Base-by-base conservation (phyloP, 257 asterid species). In the Datura wrightii region DNA sequence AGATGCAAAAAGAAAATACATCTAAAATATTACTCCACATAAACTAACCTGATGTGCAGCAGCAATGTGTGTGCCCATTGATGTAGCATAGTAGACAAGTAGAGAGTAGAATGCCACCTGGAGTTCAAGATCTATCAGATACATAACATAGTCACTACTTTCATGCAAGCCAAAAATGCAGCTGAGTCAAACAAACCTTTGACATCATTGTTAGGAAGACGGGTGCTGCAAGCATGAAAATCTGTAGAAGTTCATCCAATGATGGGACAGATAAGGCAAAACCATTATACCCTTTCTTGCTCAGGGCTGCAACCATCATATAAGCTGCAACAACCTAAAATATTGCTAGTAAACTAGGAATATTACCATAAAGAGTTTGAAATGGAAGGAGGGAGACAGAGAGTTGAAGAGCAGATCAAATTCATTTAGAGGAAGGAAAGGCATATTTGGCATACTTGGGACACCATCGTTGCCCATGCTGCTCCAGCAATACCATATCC, bases 391-490 rank as follows among this genome's bases (percentile, higher is more conserved):
- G 46, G 13, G 48, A 31, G 3, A 52, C 79, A 85, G 79, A 78
- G 70, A 86, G 85, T 34, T 74, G 44, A 50, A 85, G 85, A 82
- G 36, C 37, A 18, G 74, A 53, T 62, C 34, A 56, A 42, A 84
- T 81, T 58, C 48, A 76, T 72, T 65, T 60, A 70, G 36, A 59
- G 58, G 63, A 50, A 84, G 66, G 76, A 39, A 52, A 78, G 46
- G 48, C 48, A 58, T 53, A 24, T 78, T 15, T 52, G 46, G 79
- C 91, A 48, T 84, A 96, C 99, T 92, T 96, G 98, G 70, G 99
- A 94, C 67, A 85, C 97, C 98, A 94, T 93, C 82, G 99, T 96
- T 82, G 99, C 99, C 99, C 99, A 96, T 87, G 99, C 99, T 66
- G 99, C 99, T 90, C 98, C 98, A 83, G 98, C 99, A 88, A 96